Percentiles rank a stretch among this genome's conserved stretches.
These are phyloP conservation scores for Penicillium olsonii DNA, from an alignment of 2,329 filamentous ascomycete genomes.

Conservation along the genomic window DNA sequence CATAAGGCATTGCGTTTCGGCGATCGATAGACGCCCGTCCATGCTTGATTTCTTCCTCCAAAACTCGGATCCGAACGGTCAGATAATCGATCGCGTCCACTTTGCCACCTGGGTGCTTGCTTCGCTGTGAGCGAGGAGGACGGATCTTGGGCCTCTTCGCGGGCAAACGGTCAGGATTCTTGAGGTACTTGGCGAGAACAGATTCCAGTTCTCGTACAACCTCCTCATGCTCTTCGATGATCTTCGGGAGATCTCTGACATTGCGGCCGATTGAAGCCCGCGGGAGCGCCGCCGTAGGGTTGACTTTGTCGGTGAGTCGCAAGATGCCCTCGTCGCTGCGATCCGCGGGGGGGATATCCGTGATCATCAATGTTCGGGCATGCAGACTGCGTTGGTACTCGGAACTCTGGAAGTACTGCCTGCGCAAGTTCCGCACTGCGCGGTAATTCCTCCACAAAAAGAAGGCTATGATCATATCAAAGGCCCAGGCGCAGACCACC, in stretches of 20 bases:
- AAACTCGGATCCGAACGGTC: conserved; percentile 76
- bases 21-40: conserved; percentile 80
- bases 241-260: conserved; percentile 80
- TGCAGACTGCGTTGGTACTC: conserved; percentile 90
- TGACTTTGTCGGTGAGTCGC: conserved; percentile 76
- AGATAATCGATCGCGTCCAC: conserved; percentile 94
- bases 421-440: conserved; percentile 68
- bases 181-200: conserved; percentile 85
- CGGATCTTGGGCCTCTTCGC: conserved; percentile 74
- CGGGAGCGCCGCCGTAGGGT: conserved; percentile 75
- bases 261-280: conserved; percentile 84
- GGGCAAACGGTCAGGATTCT: conserved; percentile 79
- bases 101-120: conserved; percentile 67
- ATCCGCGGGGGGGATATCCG: conserved; percentile 76
- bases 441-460: conserved; percentile 93
- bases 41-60: conserved; percentile 83
- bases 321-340: conserved; percentile 85
- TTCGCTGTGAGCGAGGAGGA: conserved; percentile 76
- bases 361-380: conserved; percentile 68
- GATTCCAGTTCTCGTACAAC: conserved; percentile 80
- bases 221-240: conserved; percentile 82
- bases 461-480: conserved; percentile 72
- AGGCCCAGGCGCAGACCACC: conserved; percentile 61
- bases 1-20: conserved; percentile 84
- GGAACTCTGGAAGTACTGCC: conserved; percentile 77